Evolutionary conservation across 805 yeast species (phyloP), one percentile per base, ranked within the genome.

Genomic region (Lipomyces spencermartinsiae): DNA sequence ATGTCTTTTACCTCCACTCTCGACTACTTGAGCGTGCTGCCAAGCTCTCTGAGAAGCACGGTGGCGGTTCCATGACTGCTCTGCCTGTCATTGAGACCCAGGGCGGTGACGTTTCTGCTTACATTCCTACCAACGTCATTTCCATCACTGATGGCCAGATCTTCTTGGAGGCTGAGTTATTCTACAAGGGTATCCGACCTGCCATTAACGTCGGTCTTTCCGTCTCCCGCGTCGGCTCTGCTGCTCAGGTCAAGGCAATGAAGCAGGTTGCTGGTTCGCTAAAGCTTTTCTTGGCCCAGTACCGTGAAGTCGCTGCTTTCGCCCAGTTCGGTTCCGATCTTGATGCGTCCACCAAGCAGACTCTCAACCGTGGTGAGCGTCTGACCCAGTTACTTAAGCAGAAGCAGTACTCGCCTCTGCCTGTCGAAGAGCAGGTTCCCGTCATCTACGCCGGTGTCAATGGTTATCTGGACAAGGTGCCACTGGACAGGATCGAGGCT

Each of bases 261-360:
- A 95, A 95, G 87, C 98, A 95, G 89, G 98, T 95, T 85, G 99
- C 99, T 77, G 99, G 99, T 90, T 95, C 99, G 77, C 91, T 95
- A 86, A 95, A 95, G 86, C 92, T 95, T 84, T 95, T 93, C 97
- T 91, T 95, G 89, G 99, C 99, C 79, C 99, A 95, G 88, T 95
- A 95, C 91, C 93, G 99, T 92, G 99, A 95, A 90, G 99, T 95
- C 79, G 99, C 99, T 82, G 99, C 99, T 80, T 95, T 95, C 84
- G 99, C 99, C 79, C 99, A 95, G 89, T 95, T 95, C 89, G 99
- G 99, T 90, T 95, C 99, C 77, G 99, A 95, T 86, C 89, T 95
- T 83, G 99, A 95, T 85, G 98, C 99, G 78, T 93, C 98, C 71
- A 95, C 99, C 84, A 95, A 94, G 88, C 98, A 93, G 87, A 95